Evolutionary conservation across 1,284 basidiomycete species (phyloP).

Genomic region (Fereydounia khargensis): DNA sequence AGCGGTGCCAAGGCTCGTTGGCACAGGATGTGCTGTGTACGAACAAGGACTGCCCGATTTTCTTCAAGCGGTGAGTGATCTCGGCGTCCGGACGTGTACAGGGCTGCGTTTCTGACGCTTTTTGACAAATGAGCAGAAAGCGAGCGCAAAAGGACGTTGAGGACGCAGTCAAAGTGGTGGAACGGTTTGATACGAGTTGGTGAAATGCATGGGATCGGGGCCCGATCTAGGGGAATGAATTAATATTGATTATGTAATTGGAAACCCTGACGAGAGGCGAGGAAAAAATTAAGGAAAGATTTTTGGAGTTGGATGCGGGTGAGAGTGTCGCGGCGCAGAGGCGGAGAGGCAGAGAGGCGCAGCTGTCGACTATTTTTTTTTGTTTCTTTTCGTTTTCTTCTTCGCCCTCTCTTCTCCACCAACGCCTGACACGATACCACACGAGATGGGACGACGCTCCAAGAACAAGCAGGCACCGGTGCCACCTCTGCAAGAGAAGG

Average conservation of each 20-base stretch:
- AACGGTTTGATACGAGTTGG: slow-evolving; percentile 44
- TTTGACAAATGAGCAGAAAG: slow-evolving; percentile 24
- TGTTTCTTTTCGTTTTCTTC: not conserved
- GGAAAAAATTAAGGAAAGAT: too few species aligned
- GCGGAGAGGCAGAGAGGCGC: too few species aligned
- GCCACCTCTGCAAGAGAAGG: slow-evolving; percentile 64
- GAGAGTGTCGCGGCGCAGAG: too few species aligned
- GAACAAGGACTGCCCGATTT: slow-evolving; percentile 95
- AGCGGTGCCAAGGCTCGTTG: slow-evolving; percentile 54
- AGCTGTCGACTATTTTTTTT: not conserved
- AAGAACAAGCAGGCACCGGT: slow-evolving; percentile 85
- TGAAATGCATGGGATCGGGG: too few species aligned
- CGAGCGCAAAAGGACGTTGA: slow-evolving; percentile 50
- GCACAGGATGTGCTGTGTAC: slow-evolving; percentile 88
- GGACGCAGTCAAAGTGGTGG: slow-evolving; percentile 37
- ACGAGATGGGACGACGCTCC: slow-evolving; percentile 77
- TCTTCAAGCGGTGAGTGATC: slow-evolving; percentile 86
- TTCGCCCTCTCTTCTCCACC: not conserved
- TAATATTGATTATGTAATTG: too few species aligned
- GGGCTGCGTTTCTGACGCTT: too few species aligned
- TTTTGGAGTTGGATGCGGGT: too few species aligned
- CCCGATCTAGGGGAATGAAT: too few species aligned
- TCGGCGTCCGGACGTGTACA: too few species aligned
- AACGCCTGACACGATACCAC: too few species aligned
- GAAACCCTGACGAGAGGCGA: too few species aligned